phyloP scores from a whole-genome alignment of 2,329 filamentous ascomycete species.

The Colletotrichum spinosum region DNA sequence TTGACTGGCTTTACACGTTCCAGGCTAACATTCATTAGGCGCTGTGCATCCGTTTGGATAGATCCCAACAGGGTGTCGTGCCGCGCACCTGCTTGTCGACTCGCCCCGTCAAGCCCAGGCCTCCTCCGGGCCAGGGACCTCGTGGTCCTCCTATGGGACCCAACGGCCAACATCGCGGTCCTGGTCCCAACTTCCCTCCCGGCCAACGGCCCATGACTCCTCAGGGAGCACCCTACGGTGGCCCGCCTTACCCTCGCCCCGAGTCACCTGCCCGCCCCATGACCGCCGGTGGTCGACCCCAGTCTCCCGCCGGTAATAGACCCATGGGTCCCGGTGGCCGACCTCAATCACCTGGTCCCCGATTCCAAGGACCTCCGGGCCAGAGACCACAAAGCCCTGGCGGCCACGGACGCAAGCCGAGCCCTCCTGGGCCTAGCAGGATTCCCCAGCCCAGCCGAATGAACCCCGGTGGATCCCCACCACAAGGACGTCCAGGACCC shows the following conservation, averaged over 20 bases:
- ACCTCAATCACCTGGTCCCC: conserved; percentile 61
- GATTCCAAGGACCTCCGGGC: conserved; percentile 45
- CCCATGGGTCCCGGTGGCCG: conserved; percentile 49
- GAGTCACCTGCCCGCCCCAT: conserved; percentile 49
- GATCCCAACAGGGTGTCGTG: conserved; percentile 91
- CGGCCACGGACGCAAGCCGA: conserved; percentile 54
- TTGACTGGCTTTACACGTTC: background rate
- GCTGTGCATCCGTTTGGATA: conserved; percentile 90
- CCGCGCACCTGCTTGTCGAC: conserved; percentile 94
- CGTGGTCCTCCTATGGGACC: conserved; percentile 67
- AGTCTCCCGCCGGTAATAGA: conserved; percentile 54
- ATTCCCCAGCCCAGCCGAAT: conserved; percentile 55
- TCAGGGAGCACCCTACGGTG: conserved; percentile 47
- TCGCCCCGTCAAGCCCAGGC: conserved; percentile 88
- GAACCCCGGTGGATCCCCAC: conserved; percentile 51
- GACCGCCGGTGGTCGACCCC: conserved; percentile 49
- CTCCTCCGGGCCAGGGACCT: conserved; percentile 61
- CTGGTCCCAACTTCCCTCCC: conserved; percentile 47
- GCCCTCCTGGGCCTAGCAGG: conserved; percentile 58
- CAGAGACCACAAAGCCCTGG: conserved; percentile 56
- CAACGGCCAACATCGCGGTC: conserved; percentile 45
- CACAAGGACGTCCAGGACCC: conserved; percentile 39
- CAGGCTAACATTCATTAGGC: conserved; percentile 66
- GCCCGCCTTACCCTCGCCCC: conserved; percentile 47
- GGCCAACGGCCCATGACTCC: conserved; percentile 55